These are phyloP conservation scores for Penicillium subrubescens DNA, from an alignment of 495 filamentous ascomycete genomes.

Conservation along the genomic window DNA sequence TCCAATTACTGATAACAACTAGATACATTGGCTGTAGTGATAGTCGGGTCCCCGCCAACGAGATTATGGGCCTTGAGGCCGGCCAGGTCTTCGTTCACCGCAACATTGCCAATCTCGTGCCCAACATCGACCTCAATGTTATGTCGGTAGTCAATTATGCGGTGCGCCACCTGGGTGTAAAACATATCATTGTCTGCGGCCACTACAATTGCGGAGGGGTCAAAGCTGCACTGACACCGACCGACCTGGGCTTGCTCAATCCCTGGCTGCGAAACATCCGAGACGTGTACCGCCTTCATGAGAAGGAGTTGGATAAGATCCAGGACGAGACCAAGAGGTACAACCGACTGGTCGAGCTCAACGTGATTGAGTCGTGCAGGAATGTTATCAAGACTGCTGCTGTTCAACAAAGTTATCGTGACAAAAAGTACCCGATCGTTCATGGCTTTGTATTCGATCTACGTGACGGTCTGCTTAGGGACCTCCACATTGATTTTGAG, in stretches of 20 bases:
- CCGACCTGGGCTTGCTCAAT: slow-evolving; percentile 70
- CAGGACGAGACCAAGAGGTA: slow-evolving; percentile 41
- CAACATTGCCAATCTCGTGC: slow-evolving; percentile 88
- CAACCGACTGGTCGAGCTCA: slow-evolving; percentile 64
- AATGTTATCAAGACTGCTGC: slow-evolving; percentile 60
- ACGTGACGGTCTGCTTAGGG: slow-evolving; percentile 54
- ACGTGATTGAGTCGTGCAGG: slow-evolving; percentile 63
- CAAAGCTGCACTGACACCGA: slow-evolving; percentile 62
- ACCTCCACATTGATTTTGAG: slow-evolving; percentile 51
- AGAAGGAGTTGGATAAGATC: slow-evolving; percentile 52
- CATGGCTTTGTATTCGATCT: slow-evolving; percentile 72
- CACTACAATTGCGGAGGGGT: slow-evolving; percentile 82
- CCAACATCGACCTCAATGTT: slow-evolving; percentile 70
- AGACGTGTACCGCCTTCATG: slow-evolving; percentile 55
- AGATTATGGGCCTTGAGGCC: slow-evolving; percentile 74
- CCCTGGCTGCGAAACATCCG: slow-evolving; percentile 76
- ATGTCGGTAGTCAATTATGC: slow-evolving; percentile 79
- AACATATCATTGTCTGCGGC: slow-evolving; percentile 81
- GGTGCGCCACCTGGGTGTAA: slow-evolving; percentile 69
- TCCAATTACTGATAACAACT: slow-evolving; percentile 3
- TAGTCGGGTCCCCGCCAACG: slow-evolving; percentile 80
- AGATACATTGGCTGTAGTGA: slow-evolving; percentile 81
- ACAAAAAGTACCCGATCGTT: slow-evolving; percentile 64
- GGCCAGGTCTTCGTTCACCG: slow-evolving; percentile 90
- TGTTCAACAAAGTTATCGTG: slow-evolving; percentile 64